Conservation (phyloP, 1,284 basidiomycete species). For the Leccinum variabile region DNA sequence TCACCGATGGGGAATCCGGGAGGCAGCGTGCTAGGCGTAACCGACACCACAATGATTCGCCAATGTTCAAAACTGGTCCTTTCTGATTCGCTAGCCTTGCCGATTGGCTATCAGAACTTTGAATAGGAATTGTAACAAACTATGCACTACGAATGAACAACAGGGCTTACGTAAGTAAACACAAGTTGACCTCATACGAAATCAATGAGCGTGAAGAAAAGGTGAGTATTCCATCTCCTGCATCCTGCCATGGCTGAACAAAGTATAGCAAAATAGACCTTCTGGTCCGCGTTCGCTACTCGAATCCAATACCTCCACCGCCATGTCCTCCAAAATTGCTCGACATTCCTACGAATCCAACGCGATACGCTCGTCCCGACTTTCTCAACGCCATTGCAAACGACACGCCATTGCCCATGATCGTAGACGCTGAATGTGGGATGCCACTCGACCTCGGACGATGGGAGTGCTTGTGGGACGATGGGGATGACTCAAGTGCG, state of each 20-base stretch:
- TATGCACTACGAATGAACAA: not conserved
- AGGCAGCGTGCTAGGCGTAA: not conserved
- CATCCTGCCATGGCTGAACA: not conserved
- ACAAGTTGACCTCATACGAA: slow-evolving; percentile 7
- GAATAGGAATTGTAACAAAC: not conserved
- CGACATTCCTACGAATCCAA: slow-evolving; percentile 82
- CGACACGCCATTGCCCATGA: slow-evolving; percentile 84
- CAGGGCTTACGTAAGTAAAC: not conserved
- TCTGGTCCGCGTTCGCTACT: slow-evolving; percentile 87
- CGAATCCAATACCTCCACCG: slow-evolving; percentile 89
- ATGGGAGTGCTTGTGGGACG: slow-evolving; percentile 82
- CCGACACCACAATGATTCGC: not conserved
- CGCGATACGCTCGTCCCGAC: slow-evolving; percentile 81
- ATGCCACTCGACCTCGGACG: slow-evolving; percentile 89
- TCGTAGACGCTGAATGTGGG: slow-evolving; percentile 91
- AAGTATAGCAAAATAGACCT: slow-evolving; percentile 74
- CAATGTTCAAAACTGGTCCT: not conserved
- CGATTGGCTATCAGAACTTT: not conserved
- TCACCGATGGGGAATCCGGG: not conserved
- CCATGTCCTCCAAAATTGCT: slow-evolving; percentile 94
- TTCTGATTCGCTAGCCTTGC: not conserved
- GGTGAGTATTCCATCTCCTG: slow-evolving; percentile 14
- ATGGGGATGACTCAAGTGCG: slow-evolving; percentile 67
- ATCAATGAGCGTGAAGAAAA: slow-evolving; percentile 37
- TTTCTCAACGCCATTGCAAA: slow-evolving; percentile 81